Conservation (phyloP, 163 green algal genomes). For the Coccomyxa subellipsoidea region DNA sequence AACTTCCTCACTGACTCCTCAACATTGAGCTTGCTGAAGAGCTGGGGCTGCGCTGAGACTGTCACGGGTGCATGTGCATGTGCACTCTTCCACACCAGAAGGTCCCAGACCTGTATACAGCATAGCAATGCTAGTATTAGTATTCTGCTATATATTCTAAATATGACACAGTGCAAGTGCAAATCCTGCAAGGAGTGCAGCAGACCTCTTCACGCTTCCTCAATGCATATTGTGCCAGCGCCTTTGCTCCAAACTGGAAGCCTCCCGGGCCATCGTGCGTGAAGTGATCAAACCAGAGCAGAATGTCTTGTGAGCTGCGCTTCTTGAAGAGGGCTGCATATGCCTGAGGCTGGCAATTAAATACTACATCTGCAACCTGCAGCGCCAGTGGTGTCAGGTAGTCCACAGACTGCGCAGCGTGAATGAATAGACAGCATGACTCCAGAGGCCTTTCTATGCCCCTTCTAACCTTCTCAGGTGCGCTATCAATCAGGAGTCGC, state of each 20-base stretch:
- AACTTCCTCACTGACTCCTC: slow-evolving; percentile 23
- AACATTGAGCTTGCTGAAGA: slow-evolving; percentile 66
- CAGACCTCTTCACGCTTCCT: slow-evolving; percentile 21
- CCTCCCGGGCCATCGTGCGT: slow-evolving; percentile 11
- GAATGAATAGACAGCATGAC: neutral
- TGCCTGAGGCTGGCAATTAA: neutral
- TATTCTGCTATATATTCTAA: neutral
- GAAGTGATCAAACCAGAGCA: slow-evolving; percentile 33
- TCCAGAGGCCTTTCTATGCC: too few species aligned
- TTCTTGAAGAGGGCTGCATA: neutral
- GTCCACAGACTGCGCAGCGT: neutral
- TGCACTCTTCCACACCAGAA: slow-evolving; percentile 39
- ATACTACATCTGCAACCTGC: neutral
- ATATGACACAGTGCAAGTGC: neutral
- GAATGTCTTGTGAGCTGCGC: neutral
- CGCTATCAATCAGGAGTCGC: neutral
- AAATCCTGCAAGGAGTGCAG: neutral
- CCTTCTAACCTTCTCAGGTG: neutral
- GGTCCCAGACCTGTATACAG: slow-evolving; percentile 26
- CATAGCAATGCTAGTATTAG: neutral
- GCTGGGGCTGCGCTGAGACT: slow-evolving; percentile 65
- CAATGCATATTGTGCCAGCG: slow-evolving; percentile 28
- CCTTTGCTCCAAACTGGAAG: slow-evolving; percentile 23
- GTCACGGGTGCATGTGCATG: slow-evolving; percentile 62
- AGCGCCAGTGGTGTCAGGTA: neutral